Base-by-base conservation (phyloP, 805 yeast genomes). In the Candida khao-thaluensis region DNA sequence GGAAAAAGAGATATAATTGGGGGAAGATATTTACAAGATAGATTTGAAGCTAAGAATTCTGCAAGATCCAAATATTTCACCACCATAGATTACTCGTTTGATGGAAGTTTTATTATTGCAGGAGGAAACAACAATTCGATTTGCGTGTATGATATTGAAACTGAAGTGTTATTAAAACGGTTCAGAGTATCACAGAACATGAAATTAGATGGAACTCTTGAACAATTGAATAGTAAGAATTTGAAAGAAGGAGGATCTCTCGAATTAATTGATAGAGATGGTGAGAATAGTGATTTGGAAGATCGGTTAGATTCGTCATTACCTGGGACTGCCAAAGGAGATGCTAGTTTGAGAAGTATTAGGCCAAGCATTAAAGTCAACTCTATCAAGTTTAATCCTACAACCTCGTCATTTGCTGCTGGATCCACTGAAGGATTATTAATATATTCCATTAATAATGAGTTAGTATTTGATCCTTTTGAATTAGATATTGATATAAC, bases 351-450 rank as follows among this genome's bases (percentile, higher is more conserved):
- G 7, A 74, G 97, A 51, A 76, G 77, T 36, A 71, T 79, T 1
- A 76, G 89, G 48, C 93, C 96, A 0, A 95, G 81, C 50, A 74
- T 93, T n/a, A 70, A 95, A 53, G 89, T 90, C 4, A 78, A 87
- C 2, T 69, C 83, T 3, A 73, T 93, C 20, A 75, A 73, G 49
- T 93, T 90, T 54, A 86, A 96, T 2, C 99, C 99, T 14, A 83
- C 96, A 0, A 84, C 95, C 2, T 72, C 83, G 15, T 80, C 95
- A 23, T 93, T 93, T 71, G 93, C 95, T 1, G 95, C 95, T 29
- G 93, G 96, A 0, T 82, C 96, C 0, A 93, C 99, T 0, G 98
- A 91, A 59, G 99, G 99, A 7, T 66, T 93, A 32, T 67, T 89
- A 41, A 69, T 93, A 1, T 93, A 77, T 58, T 82, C 95, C 1